These are phyloP conservation scores for Fusarium miscanthi DNA, from an alignment of 2,329 filamentous ascomycete species.

Conservation along the genomic window DNA sequence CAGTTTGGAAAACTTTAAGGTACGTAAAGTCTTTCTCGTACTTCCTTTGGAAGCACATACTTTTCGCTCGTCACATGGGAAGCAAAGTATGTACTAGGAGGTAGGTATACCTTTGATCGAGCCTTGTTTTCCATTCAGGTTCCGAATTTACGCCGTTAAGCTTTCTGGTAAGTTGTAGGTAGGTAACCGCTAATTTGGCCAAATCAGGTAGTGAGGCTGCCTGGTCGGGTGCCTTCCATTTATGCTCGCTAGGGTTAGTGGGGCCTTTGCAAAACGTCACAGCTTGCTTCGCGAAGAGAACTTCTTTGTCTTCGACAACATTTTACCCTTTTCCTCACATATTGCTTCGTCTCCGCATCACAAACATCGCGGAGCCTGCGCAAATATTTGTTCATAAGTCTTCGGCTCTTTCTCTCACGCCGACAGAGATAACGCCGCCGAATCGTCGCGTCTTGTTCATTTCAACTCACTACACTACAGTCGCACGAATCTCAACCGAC, in stretches of 20 bases:
- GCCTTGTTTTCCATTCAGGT: background rate
- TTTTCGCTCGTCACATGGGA: background rate
- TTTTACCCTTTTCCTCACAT: conserved; percentile 2
- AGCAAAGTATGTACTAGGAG: too few relatives aligned
- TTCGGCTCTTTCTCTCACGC: background rate
- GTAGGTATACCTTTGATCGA: background rate
- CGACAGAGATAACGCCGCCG: background rate
- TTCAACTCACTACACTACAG: background rate
- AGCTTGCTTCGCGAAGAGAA: conserved; percentile 26
- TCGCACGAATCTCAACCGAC: conserved; percentile 16
- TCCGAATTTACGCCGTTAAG: conserved; percentile 4
- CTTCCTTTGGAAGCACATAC: background rate
- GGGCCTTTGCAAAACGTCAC: conserved; percentile 44
- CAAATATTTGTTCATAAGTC: background rate
- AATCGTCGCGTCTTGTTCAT: conserved; percentile 7
- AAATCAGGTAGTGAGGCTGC: conserved; percentile 26
- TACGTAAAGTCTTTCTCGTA: background rate
- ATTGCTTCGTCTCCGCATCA: conserved; percentile 6
- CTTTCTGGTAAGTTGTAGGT: background rate
- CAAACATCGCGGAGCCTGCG: background rate
- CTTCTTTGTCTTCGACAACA: conserved; percentile 29
- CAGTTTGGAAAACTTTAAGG: background rate
- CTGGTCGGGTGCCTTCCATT: conserved; percentile 20
- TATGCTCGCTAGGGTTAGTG: conserved; percentile 32
- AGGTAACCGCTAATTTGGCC: conserved; percentile 22